Evolutionary conservation across 768 basidiomycete genomes (phyloP), one percentile per base, ranked within the genome.

Genomic region (Imleria badia): DNA sequence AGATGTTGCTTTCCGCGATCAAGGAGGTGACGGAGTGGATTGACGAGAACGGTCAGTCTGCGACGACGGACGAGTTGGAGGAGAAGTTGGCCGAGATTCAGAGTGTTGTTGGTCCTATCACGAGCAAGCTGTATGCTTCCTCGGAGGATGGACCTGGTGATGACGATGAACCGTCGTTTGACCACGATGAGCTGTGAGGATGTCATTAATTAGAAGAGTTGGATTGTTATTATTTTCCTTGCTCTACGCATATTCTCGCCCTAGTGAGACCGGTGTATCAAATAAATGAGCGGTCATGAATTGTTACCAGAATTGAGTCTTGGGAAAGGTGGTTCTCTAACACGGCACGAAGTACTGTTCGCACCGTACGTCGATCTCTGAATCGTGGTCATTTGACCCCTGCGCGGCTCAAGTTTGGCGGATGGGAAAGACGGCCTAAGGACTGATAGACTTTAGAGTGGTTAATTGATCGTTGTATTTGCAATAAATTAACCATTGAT

Each of bases 1-100:
- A 89, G 82, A 84, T 82, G 9, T 81, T 98, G 58, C 77, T 91
- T 49, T 81, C 80, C 20, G 78, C 85, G 35, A 76, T 97, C 75
- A 95, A 95, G 79, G 93, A 96, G 62, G 84, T 86, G 50, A 86
- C 87, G 19, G 91, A 92, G 52, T 98, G 94, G 94, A 83, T 96
- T 51, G 95, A 98, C 44, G 84, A 89, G 66, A 82, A 93, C 64
- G 88, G 88, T 19, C 75, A 81, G 36, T 75, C 75, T 9, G 95
- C 95, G 22, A 79, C 80, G 33, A 85, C 86, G 41, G 95, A 96
- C 69, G 93, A 96, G 53, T 76, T 94, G 22, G 94, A 98, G 70
- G 95, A 97, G 79, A 92, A 94, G 78, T 76, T 94, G 63, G 59
- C 69, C 46, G 87, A 89, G 74, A 78, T 92, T 26, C 91, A 92